Evolutionary conservation across 805 yeast species (phyloP), one percentile per base, ranked within the genome.

Genomic region (Ascoidea asiatica): DNA sequence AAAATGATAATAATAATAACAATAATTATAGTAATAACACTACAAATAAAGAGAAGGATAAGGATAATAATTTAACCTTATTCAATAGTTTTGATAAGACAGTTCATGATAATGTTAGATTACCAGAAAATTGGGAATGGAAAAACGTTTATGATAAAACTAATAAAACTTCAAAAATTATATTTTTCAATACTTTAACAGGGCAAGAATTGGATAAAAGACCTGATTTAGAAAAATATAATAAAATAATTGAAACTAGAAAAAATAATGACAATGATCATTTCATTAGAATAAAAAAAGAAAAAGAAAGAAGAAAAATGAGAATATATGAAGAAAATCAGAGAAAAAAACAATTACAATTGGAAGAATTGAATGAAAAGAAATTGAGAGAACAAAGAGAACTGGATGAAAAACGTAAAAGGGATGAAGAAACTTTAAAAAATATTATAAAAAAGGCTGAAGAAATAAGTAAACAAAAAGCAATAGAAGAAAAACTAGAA

Each of bases 361-460:
- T 60, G 57, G 49, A 56, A 50, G 33, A 54, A 54, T 45, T 61
- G 59, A 43, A 55, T 56, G 40, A 52, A 59, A 37, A 54, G 53
- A 37, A 44, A 51, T 48, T 40, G 43, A 54, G 57, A 39, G 45
- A 50, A 33, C 56, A 53, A 60, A 38, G 53, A 54, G 21, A 57
- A 56, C 42, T 59, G 57, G 48, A 54, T 47, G 39, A 54, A 54
- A 43, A 62, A 60, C 47, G 55, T 56, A 40, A 52, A 59, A 36
- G 55, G 55, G 36, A 44, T 50, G 17, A 55, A 43, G 40, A 54
- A 48, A 50, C 61, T 53, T 50, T 69, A 21, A 60, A 58, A 42
- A 57, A 54, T 36, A 65, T 69, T 41, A 69, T 71, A 33, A 66
- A 62, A 20, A 63, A 62, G 39, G 76, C 66, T 1, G 53, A 18